Evolutionary conservation across 1,284 basidiomycete genomes (phyloP), one percentile per base, ranked within the genome.

Genomic region (Fistulinella staudtii): DNA sequence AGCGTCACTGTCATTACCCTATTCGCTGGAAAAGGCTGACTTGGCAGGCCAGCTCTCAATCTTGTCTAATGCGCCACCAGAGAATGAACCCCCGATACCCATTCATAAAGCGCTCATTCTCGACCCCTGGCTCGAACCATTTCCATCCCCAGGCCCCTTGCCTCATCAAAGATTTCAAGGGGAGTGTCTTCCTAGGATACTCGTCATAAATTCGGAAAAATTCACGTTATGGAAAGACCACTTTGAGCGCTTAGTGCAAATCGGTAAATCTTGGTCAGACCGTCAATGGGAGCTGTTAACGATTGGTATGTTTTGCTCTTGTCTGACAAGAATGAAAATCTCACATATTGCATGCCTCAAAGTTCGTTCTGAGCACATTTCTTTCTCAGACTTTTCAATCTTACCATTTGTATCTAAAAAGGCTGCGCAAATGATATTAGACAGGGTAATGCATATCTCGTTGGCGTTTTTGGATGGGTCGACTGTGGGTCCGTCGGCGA

Each of bases 91-190:
- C 7, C 57, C 60, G 1, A 69, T 89, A 39, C 79, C 80, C 0
- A 61, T 82, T 31, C 67, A 69, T 8, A 74, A 76, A 42, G 76
- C 72, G 3, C 57, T 89, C 13, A 68, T 80, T 17, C 71, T 88
- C 8, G 88, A 90, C 61, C 88, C 87, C 28, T 90, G 88, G 88
- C 63, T 89, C 14, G 85, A 89, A 45, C 85, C 88, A 14, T 57
- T 88, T 15, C 73, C 80, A 2, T 62, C 70, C 15, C 80, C 81
- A 20, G 76, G 77, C 2, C 79, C 78, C 5, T 45, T 53, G 8
- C 65, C 64, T 6, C 44, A 49, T 29, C 39, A 20, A 15, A 46
- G 28, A 31, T 43, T 51, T 14, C 45, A 58, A 27, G 39, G 44
- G 17, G 46, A 45, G 14, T 8, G 13, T 15, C 21, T 53, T 43